Evolutionary conservation across 257 asterid species (phyloP).

Genomic region (Datura wrightii): DNA sequence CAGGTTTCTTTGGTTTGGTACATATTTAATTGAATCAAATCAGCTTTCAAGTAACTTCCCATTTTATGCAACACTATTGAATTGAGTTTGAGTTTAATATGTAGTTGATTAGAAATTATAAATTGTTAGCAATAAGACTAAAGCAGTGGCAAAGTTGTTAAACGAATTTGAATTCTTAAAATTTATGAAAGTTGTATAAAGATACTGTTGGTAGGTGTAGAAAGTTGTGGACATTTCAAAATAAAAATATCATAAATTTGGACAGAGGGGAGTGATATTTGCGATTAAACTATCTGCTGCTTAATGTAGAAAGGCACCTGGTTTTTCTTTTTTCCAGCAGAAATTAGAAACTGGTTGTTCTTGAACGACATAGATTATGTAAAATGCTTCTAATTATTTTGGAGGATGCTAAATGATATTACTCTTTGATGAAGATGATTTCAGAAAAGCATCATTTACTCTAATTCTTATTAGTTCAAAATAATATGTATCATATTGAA

Average conservation of each 20-base stretch:
- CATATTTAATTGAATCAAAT: background rate
- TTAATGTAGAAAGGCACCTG: background rate
- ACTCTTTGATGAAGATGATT: background rate
- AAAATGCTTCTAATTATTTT: background rate
- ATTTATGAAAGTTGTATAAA: background rate
- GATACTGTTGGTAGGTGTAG: background rate
- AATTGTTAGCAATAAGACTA: background rate
- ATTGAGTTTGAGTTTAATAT: background rate
- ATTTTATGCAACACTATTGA: background rate
- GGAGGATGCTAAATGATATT: background rate
- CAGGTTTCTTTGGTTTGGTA: background rate
- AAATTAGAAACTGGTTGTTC: background rate
- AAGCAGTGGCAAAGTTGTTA: background rate
- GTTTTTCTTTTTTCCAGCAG: background rate
- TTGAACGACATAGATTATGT: background rate
- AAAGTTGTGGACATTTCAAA: background rate
- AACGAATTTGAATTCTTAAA: background rate
- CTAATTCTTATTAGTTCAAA: conserved; percentile 12
- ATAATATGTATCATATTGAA: background rate
- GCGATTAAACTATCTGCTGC: background rate
- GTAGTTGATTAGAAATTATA: background rate
- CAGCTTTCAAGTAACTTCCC: background rate
- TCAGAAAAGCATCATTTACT: background rate
- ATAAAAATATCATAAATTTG: background rate
- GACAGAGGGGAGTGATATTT: background rate